A percentile compares a stretch with the other conserved stretches of the same genome.
Evolutionary conservation across 306 rosid species (phyloP).

Genomic region (Ziziphus jujuba): DNA sequence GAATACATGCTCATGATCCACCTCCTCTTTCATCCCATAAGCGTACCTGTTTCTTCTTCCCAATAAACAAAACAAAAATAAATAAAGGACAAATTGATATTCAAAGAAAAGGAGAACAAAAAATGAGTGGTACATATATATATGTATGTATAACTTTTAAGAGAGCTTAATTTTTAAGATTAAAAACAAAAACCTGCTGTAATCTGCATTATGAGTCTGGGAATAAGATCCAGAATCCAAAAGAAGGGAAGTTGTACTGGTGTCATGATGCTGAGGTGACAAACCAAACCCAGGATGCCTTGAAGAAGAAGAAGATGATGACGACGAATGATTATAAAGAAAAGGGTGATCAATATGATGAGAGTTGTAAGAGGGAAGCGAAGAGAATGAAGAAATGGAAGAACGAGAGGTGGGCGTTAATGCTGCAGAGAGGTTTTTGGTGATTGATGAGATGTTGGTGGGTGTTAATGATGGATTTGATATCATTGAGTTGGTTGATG

Average conservation of each 20-base stretch:
- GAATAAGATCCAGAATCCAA: slow-evolving; percentile 57
- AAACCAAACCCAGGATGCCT: slow-evolving; percentile 50
- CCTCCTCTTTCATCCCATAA: slow-evolving; percentile 74
- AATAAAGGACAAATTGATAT: background rate
- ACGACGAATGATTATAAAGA: slow-evolving; percentile 35
- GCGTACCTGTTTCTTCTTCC: slow-evolving; percentile 56
- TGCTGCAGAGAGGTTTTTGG: slow-evolving; percentile 35
- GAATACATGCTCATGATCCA: slow-evolving; percentile 71
- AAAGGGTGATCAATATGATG: slow-evolving; percentile 38
- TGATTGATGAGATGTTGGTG: slow-evolving; percentile 45
- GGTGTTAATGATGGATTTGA: slow-evolving; percentile 31
- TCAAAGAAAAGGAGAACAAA: background rate
- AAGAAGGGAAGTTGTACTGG: slow-evolving; percentile 47
- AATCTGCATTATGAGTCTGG: slow-evolving; percentile 48
- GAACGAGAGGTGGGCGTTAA: slow-evolving; percentile 43
- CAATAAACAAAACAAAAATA: background rate
- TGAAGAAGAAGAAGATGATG: slow-evolving; percentile 42
- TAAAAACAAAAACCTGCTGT: slow-evolving; percentile 60
- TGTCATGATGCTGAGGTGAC: slow-evolving; percentile 47
- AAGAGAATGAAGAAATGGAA: slow-evolving; percentile 32
- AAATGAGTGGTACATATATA: background rate
- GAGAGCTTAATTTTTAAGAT: background rate
- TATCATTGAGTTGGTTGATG: slow-evolving; percentile 10
- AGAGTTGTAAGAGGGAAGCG: slow-evolving; percentile 32
- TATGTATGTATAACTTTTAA: background rate